Percentiles rank a stretch among this genome's conserved stretches.
Conservation (phyloP, 1,284 basidiomycete genomes). For the Cutaneotrichosporon arboriforme region DNA sequence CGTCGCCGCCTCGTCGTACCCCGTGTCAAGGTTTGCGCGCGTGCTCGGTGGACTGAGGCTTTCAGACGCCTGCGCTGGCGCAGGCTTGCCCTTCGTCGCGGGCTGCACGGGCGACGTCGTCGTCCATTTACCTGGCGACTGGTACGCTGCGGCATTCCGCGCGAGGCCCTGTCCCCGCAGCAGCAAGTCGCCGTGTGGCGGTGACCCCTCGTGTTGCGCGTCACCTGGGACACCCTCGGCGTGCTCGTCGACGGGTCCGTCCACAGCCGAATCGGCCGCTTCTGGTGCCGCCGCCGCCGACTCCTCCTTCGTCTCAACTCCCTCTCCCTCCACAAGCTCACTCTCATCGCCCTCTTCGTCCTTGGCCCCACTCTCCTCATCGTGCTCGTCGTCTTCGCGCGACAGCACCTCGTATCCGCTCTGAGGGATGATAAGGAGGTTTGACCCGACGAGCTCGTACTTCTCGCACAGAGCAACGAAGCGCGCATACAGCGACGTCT, state of each 20-base stretch:
- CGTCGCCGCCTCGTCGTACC: neutral
- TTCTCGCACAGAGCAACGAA: slow-evolving; percentile 76
- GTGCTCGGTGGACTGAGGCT: slow-evolving; percentile 14
- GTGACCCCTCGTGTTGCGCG: neutral
- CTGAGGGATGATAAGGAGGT: slow-evolving; percentile 72
- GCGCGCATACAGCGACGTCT: slow-evolving; percentile 83
- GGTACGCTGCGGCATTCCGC: slow-evolving; percentile 1
- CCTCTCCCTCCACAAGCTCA: neutral
- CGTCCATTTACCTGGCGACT: slow-evolving; percentile 13
- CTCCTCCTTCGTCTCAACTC: neutral
- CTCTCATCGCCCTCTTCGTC: neutral
- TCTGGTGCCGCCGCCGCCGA: neutral
- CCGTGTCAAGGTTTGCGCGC: slow-evolving; percentile 6
- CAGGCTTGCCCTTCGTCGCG: slow-evolving; percentile 16
- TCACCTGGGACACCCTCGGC: neutral
- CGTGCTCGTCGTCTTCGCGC: slow-evolving; percentile 18
- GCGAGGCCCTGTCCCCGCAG: neutral
- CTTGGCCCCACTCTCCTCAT: slow-evolving; percentile 10
- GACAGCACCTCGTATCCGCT: slow-evolving; percentile 14
- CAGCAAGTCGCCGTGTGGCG: neutral
- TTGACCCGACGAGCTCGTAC: slow-evolving; percentile 69
- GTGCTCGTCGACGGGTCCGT: neutral
- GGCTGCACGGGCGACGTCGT: slow-evolving; percentile 14
- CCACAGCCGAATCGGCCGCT: too few species aligned
- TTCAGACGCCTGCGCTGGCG: slow-evolving; percentile 15